Evolutionary conservation across 257 asterid species (phyloP).

Genomic region (Linaria vulgaris): DNA sequence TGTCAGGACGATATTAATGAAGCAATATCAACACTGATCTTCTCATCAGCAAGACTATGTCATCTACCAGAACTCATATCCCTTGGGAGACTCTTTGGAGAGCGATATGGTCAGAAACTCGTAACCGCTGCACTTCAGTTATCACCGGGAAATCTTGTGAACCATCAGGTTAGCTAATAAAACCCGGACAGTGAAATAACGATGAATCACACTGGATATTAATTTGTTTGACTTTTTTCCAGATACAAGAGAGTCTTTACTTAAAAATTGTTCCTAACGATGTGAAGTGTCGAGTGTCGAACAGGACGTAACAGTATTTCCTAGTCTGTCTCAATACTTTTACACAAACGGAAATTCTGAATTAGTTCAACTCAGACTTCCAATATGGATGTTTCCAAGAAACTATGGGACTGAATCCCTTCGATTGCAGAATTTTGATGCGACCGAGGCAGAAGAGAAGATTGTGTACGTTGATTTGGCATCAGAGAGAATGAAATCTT

Average conservation of each 20-base stretch:
- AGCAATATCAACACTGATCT: conserved; percentile 70
- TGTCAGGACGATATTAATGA: conserved; percentile 75
- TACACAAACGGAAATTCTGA: not conserved
- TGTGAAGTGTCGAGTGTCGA: conserved; percentile 46
- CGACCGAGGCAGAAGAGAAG: conserved; percentile 17
- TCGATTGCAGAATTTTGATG: conserved; percentile 5
- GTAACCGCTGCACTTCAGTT: conserved; percentile 40
- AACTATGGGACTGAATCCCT: not conserved
- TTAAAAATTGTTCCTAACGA: conserved; percentile 47
- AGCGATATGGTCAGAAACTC: conserved; percentile 61
- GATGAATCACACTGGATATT: not conserved
- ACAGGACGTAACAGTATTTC: conserved; percentile 24
- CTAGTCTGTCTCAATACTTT: not conserved
- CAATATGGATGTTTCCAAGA: conserved; percentile 5
- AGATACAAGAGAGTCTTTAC: conserved; percentile 49
- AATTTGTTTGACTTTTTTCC: conserved; percentile 14
- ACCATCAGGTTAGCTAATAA: conserved; percentile 43
- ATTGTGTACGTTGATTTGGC: conserved; percentile 25
- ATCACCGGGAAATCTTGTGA: conserved; percentile 81
- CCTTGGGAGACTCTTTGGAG: conserved; percentile 56
- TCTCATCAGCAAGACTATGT: conserved; percentile 76
- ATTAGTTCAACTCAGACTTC: conserved; percentile 2
- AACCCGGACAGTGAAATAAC: not conserved
- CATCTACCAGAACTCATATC: conserved; percentile 68
- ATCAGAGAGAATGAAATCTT: not conserved